Evolutionary conservation across 768 basidiomycete genomes (phyloP), one percentile per base, ranked within the genome.

Genomic region (Mycena polygramma): DNA sequence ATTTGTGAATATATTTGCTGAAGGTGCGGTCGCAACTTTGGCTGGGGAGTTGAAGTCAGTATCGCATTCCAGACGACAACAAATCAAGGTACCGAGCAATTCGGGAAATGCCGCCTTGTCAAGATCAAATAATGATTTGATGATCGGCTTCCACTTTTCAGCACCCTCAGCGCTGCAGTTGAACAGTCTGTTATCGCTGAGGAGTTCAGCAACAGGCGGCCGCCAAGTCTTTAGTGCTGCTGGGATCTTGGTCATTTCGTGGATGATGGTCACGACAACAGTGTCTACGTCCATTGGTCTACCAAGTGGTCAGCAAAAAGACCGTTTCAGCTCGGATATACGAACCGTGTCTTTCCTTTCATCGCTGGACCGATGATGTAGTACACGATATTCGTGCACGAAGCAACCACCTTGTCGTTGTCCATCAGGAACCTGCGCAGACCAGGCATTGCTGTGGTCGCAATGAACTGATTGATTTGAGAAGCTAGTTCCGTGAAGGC

Each of bases 1-100:
- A 76, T 96, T 99, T 37, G 95, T 92, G 80, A 99, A 99, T 63
- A 99, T 98, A 75, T 98, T 99, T 22, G 95, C 92, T 0, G 97
- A 97, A 1, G 98, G 92, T 0, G 91, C 90, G 3, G 94, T 90
- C 1, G 94, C 91, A 61, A 97, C 89, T 82, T 88, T 89, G 78
- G 91, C 97, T 87, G 49, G 35, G 30, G 77, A 76, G 46, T 35
- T 24, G 22, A 51, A 54, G 14, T 70, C 59, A 54, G 59, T 59
- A 79, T 37, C n/a, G 79, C 79, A 80, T 69, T 79, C n/a, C 66
- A 64, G 49, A 78, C 78, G 64, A 81, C 75, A 20, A 15, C 77
- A 74, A 35, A 77, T 77, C 30, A 81, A 75, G 46, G 70, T 76
- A 96, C 96, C 86, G 19, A 98, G 84, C 7, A 98, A 81, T 70